Base-by-base conservation (phyloP, 148 eudicot genomes). In the Cornus kousa region DNA sequence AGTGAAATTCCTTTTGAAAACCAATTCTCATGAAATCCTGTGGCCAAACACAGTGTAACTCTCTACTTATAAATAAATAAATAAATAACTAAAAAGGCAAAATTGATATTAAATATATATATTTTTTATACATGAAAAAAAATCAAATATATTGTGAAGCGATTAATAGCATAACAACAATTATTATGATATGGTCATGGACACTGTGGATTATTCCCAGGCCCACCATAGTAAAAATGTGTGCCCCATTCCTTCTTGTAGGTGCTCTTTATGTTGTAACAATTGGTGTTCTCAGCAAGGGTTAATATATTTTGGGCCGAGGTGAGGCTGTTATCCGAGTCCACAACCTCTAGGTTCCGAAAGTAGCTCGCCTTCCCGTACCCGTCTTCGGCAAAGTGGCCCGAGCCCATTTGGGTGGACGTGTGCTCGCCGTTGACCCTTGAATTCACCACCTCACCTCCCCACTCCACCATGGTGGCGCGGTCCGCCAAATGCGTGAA, bases 391-490 rank as follows among this genome's bases (percentile, higher is more conserved):
- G 98, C 87, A n/a, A 94, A 97, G 37, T 87, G 95, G 64, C 99
- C 99, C 7, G 99, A 97, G 22, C 99, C 99, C 98, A 94, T 97
- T 82, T 91, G 95, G 22, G 99, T 97, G 0, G 90, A 75, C 0
- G 99, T 97, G 85, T 97, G 99, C 59, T 71, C 70, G 43, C 89
- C 93, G 31, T 86, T 88, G 81, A 92, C 68, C 69, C 90, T 72
- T 4, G 95, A 87, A 82, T 97, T 94, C 16, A 97, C 99, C 40
- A 97, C 85, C 81, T 97, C 99, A 2, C 99, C 99, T 1, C 99
- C 99, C 98, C 98, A 97, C 82, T 97, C 99, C 5, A 97, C 99
- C 99, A 91, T 94, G 13, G 99, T 97, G 72, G 99, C 99, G 28
- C 92, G 89, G 31, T 91, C 92, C 0, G 92, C 88, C 64, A 96